Evolutionary conservation across 345 rosid genomes (phyloP).

Genomic region (Adansonia digitata): DNA sequence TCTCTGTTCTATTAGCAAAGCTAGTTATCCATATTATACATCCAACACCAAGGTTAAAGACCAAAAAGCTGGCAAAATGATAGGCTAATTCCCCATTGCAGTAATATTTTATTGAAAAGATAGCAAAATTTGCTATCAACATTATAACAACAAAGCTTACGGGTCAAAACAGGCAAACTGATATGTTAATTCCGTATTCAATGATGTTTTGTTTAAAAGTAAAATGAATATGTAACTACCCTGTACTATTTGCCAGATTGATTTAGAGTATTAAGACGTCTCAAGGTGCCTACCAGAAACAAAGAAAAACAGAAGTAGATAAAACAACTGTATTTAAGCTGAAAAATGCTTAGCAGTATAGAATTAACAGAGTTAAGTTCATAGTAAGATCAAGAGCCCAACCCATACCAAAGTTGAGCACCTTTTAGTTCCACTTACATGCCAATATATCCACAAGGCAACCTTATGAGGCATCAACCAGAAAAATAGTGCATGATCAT

Average conservation of each 20-base stretch:
- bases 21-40: background rate
- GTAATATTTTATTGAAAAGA: background rate
- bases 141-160: background rate
- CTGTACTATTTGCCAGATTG: background rate
- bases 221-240: background rate
- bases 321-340: background rate
- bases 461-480: conserved; percentile 99
- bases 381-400: background rate
- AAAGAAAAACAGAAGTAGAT: background rate
- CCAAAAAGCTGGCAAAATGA: background rate
- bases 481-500: conserved; percentile 62
- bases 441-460: conserved; percentile 94
- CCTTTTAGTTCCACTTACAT: conserved; percentile 47
- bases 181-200: background rate
- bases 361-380: background rate
- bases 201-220: background rate
- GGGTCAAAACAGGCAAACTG: background rate
- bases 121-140: background rate
- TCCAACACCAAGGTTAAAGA: background rate
- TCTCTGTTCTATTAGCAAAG: background rate
- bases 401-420: background rate
- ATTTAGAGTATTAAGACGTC: background rate
- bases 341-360: background rate
- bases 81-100: background rate
- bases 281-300: background rate